phyloP scores from a whole-genome alignment of 106 monocot genomes.

The Cymbidium sinense region DNA sequence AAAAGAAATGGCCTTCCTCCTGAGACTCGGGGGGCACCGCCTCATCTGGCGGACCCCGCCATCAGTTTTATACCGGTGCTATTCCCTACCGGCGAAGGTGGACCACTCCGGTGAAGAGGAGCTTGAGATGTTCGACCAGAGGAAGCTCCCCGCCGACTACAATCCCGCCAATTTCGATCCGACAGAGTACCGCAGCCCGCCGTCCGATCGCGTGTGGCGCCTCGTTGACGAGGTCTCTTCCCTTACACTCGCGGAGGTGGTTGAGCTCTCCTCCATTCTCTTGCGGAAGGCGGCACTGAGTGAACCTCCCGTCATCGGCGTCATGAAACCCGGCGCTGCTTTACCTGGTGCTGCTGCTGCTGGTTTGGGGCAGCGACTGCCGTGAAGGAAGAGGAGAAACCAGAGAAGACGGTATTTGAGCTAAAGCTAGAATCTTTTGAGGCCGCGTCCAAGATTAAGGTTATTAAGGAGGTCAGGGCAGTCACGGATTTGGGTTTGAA shows the following conservation, averaged over 20 bases:
- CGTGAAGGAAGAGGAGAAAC: conserved; percentile 38
- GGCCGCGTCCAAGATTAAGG: conserved; percentile 88
- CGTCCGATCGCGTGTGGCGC: conserved; percentile 73
- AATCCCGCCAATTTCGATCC: conserved; percentile 81
- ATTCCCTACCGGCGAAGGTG: conserved; percentile 4
- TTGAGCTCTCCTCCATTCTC: conserved; percentile 68
- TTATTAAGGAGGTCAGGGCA: conserved; percentile 90
- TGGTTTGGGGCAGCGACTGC: conserved; percentile 8
- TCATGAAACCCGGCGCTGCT: conserved; percentile 24
- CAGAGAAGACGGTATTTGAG: conserved; percentile 96
- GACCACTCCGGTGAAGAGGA: conserved; percentile 12
- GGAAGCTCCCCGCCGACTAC: conserved; percentile 73
- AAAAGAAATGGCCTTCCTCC: conserved; percentile 25
- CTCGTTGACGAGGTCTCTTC: conserved; percentile 88
- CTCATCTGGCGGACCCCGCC: background rate
- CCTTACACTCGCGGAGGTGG: conserved; percentile 64
- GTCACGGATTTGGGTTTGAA: conserved; percentile 85
- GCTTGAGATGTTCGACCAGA: conserved; percentile 58
- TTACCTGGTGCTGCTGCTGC: background rate
- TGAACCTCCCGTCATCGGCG: conserved; percentile 57
- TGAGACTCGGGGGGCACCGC: conserved; percentile 15
- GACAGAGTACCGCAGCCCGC: conserved; percentile 51
- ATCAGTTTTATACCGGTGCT: conserved; percentile 6
- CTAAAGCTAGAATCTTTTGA: conserved; percentile 80
- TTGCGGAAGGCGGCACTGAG: conserved; percentile 30